Percentiles rank a stretch among this genome's conserved stretches.
phyloP scores from a whole-genome alignment of 2,329 filamentous ascomycete genomes.

The Lasiodiplodia hormozganensis region DNA sequence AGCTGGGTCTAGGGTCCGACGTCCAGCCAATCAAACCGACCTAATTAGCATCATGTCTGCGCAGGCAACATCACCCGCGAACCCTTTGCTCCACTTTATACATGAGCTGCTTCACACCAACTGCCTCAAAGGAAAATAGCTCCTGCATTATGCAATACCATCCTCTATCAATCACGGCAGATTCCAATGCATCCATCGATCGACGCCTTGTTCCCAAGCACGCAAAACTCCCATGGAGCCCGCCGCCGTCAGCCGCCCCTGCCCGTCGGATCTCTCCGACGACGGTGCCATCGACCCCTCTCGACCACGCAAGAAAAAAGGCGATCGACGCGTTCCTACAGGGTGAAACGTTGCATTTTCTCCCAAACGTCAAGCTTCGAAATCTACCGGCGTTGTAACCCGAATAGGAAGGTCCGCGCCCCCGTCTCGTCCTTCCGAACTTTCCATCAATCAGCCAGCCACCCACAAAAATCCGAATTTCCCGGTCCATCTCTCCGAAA shows the following conservation, averaged over 20 bases:
- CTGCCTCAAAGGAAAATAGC: too few relatives aligned
- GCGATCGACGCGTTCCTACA: neutral
- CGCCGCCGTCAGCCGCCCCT: too few relatives aligned
- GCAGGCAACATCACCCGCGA: neutral
- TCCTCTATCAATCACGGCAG: too few relatives aligned
- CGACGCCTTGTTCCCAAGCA: too few relatives aligned
- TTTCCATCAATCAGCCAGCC: neutral
- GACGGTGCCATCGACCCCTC: neutral
- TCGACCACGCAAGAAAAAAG: neutral
- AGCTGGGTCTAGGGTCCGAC: neutral
- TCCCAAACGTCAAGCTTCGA: neutral
- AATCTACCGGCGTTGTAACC: neutral
- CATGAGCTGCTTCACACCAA: neutral
- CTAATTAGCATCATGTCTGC: neutral
- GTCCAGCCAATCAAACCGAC: neutral
- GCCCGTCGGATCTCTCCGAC: neutral
- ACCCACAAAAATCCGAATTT: neutral
- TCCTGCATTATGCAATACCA: too few relatives aligned
- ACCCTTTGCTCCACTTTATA: neutral
- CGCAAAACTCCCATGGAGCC: too few relatives aligned
- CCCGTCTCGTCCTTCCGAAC: neutral
- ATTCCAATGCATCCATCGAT: too few relatives aligned
- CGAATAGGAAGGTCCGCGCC: neutral
- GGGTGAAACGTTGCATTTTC: neutral
- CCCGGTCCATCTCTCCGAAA: neutral